Evolutionary conservation across 305 asterid species (phyloP).

Genomic region (Ajuga reptans): DNA sequence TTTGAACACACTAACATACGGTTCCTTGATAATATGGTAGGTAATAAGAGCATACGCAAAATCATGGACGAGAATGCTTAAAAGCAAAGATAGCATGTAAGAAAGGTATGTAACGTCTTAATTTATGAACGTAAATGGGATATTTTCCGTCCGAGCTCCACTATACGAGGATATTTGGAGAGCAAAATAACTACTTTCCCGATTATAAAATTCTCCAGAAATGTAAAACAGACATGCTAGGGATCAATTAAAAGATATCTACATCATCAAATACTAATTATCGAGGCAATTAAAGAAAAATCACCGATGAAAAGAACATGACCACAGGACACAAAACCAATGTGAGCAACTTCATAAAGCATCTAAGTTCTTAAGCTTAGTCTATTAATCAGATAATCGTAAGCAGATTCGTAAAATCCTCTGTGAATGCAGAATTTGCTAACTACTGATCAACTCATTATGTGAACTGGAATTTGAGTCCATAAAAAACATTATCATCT

Average conservation of each 20-base stretch:
- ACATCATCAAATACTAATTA: not conserved
- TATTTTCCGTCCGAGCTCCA: not conserved
- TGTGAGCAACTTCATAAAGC: conserved; percentile 2
- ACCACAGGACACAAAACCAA: not conserved
- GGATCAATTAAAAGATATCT: not conserved
- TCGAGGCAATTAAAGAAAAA: not conserved
- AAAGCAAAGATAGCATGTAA: not conserved
- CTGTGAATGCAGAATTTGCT: not conserved
- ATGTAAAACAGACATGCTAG: not conserved
- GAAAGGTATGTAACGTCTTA: not conserved
- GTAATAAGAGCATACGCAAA: not conserved
- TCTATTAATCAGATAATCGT: not conserved
- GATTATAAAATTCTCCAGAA: not conserved
- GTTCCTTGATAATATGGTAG: not conserved
- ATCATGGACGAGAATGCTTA: not conserved
- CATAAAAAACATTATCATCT: not conserved
- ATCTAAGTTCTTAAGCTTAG: not conserved
- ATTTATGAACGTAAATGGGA: not conserved
- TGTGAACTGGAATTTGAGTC: not conserved
- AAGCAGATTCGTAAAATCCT: not conserved
- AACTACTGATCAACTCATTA: not conserved
- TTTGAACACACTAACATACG: not conserved
- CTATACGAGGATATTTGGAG: not conserved
- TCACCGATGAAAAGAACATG: not conserved
- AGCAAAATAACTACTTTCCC: not conserved